Evolutionary conservation across 257 asterid genomes (phyloP).

Genomic region (Solanum chilense): DNA sequence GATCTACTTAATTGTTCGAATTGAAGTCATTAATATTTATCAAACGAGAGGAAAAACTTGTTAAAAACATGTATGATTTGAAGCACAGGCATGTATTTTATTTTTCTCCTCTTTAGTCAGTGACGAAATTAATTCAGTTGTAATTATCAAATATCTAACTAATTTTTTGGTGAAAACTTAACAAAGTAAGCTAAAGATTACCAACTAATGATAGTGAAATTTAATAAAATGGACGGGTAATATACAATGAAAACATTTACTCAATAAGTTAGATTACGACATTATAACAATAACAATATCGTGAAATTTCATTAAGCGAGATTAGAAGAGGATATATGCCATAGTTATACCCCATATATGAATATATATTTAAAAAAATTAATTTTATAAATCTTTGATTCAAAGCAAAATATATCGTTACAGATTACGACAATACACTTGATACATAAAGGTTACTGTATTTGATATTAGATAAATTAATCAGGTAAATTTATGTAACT

Average conservation of each 20-base stretch:
- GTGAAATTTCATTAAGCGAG: neutral
- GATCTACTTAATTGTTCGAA: neutral
- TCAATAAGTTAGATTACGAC: neutral
- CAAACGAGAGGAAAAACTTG: neutral
- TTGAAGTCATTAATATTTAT: neutral
- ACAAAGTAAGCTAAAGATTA: neutral
- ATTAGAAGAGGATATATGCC: neutral
- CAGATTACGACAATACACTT: neutral
- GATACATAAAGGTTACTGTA: neutral
- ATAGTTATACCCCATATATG: rapidly evolving
- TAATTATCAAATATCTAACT: neutral
- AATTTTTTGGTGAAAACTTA: neutral
- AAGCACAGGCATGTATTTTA: neutral
- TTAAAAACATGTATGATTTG: neutral
- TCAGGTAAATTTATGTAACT: neutral
- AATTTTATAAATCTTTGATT: neutral
- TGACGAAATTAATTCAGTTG: neutral
- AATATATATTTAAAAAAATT: too few species aligned
- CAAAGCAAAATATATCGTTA: neutral
- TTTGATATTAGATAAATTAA: neutral
- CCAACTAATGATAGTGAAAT: neutral
- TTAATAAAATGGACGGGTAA: neutral
- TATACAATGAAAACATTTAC: neutral
- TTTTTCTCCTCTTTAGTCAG: neutral
- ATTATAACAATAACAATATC: neutral